Conservation (phyloP, 345 rosid species). For the Pseudoturritis turrita region DNA sequence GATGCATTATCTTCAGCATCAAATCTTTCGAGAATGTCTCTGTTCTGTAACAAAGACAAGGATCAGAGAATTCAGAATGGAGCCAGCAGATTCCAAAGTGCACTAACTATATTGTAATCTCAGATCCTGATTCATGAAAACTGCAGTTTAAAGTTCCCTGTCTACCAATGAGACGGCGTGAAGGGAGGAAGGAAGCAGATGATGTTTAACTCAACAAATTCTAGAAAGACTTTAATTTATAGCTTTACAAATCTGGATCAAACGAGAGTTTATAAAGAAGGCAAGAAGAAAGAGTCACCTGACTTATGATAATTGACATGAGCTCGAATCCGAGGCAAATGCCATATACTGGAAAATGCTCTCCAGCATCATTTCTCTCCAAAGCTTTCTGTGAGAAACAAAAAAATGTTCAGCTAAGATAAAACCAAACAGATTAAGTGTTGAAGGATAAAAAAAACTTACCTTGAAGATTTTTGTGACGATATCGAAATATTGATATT, state of each 20-base stretch:
- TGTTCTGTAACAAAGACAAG: constrained; percentile 49
- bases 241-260: not conserved
- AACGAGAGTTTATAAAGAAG: not conserved
- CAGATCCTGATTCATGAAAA: not conserved
- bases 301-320: constrained; percentile 70
- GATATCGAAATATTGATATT: constrained; percentile 45
- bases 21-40: constrained; percentile 69
- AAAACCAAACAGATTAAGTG: not conserved
- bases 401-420: not conserved
- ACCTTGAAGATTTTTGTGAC: constrained; percentile 53
- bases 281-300: constrained; percentile 41
- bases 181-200: not conserved
- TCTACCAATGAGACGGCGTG: not conserved
- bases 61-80: not conserved
- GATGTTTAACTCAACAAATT: not conserved
- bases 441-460: not conserved
- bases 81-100: not conserved
- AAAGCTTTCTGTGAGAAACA: constrained; percentile 55
- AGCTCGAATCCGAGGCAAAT: constrained; percentile 84
- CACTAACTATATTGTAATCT: not conserved
- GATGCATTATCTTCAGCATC: constrained; percentile 71
- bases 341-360: constrained; percentile 78
- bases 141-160: not conserved
- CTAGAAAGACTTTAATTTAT: not conserved
- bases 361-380: constrained; percentile 71